These are phyloP conservation scores for Stylonectria norvegica DNA, from an alignment of 2,329 filamentous ascomycete species.

Conservation along the genomic window DNA sequence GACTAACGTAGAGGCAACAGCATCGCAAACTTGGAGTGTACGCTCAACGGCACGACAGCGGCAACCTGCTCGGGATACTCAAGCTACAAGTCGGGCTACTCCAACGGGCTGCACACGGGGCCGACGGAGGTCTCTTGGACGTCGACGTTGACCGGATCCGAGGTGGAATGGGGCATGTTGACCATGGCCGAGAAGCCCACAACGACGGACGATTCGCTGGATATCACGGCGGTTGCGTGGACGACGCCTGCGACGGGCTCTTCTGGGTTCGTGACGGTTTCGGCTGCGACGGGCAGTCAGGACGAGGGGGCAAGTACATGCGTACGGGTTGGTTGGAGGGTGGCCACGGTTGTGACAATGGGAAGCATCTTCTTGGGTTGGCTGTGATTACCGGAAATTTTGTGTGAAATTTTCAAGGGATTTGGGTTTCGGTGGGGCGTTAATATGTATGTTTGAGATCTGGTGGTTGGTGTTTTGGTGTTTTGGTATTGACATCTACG, in stretches of 20 bases:
- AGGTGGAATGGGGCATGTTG: constrained; percentile 44
- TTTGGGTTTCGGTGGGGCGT: too few relatives aligned
- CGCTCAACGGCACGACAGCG: constrained; percentile 39
- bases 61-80: constrained; percentile 49
- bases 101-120: constrained; percentile 37
- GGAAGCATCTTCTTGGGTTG: constrained; percentile 6
- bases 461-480: too few relatives aligned
- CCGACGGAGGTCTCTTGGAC: constrained; percentile 45
- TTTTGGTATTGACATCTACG: too few relatives aligned
- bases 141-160: constrained; percentile 39
- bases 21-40: constrained; percentile 43
- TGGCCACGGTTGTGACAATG: constrained; percentile 3
- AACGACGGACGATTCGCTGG: constrained; percentile 27
- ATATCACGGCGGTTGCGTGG: constrained; percentile 17
- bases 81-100: constrained; percentile 39
- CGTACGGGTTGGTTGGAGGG: neutral
- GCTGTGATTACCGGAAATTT: constrained; percentile 6
- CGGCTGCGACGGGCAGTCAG: constrained; percentile 12
- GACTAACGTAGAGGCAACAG: too few relatives aligned
- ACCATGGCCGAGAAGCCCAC: constrained; percentile 40
- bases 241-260: constrained; percentile 13
- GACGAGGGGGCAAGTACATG: constrained; percentile 5
- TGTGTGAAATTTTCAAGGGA: too few relatives aligned
- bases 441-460: too few relatives aligned
- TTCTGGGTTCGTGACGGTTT: constrained; percentile 13